Base-by-base conservation (phyloP, 2,329 filamentous ascomycete species). In the Zasmidium cellare region DNA sequence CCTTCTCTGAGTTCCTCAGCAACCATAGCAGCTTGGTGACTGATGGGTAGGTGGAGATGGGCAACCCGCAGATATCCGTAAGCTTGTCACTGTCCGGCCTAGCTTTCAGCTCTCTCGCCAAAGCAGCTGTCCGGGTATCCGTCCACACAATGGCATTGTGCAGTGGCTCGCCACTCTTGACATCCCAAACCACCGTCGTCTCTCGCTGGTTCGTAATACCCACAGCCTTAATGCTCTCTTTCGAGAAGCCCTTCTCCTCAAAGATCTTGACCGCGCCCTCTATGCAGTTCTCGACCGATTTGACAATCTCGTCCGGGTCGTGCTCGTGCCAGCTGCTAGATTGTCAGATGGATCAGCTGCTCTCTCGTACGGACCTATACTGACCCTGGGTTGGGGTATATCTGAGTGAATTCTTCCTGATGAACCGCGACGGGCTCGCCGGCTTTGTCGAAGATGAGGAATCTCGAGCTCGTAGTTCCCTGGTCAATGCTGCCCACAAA, bases 191-290 rank as follows among this genome's bases (percentile, higher is more conserved):
- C 1, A 96, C 80, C 1, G 88, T 90, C 1, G 92, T 96, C 75
- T 96, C 92, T 71, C 92, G 87, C 79, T 96, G 91, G 76, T 92
- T 96, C 58, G 91, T 96, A 72, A 96, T 89, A 56, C 92, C 92
- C 64, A 96, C 82, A 11, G 89, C 84, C 72, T 84, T 88, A 70
- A 96, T 90, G 66, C 88, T 83, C 53, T 82, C 80, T 59, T 82
- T 79, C 23, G 82, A 80, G 75, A 91, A 83, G 59, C 91, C 91
- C 56, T 85, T 77, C n/a, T 83, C 79, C 51, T 84, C 76, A 75
- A 96, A 96, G 45, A 87, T 78, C 69, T 86, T 83, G 58, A 88
- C 84, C 0, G 90, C 90, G 62, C 85, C 84, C 65, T 91, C 87
- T 65, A 96, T 92, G 75, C 92, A 96, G 61, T 82, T 82, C 69